Percentiles rank a stretch among this genome's conserved stretches.
Conservation (phyloP, 2,329 filamentous ascomycete genomes). For the Fusarium sp. region DNA sequence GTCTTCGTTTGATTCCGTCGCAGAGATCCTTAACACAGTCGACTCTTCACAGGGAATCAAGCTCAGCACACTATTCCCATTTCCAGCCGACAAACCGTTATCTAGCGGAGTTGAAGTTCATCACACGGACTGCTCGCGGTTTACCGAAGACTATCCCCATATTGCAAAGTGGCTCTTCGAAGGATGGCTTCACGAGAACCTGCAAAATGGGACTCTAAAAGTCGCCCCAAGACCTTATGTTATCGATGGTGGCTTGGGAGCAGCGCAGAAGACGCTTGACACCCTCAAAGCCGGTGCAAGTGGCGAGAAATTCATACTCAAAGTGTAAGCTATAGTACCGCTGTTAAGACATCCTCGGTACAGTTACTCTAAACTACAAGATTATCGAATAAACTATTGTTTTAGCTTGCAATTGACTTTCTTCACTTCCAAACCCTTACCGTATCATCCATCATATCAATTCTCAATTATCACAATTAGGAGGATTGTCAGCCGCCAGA, state of each 20-base stretch:
- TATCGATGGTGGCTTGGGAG: not conserved
- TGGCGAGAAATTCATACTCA: not conserved
- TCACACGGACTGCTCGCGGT: not conserved
- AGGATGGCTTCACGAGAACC: not conserved
- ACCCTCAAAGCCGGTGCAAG: not conserved
- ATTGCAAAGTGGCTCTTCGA: not conserved
- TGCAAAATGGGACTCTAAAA: not conserved
- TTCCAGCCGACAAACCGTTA: accelerated
- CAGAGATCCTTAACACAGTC: accelerated
- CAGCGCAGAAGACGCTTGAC: not conserved
- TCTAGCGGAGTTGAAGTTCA: not conserved
- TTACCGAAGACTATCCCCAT: accelerated
- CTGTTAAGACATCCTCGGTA: not conserved
- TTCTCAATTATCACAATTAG: not conserved
- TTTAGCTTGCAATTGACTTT: not conserved
- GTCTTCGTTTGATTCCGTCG: not conserved
- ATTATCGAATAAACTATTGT: not conserved
- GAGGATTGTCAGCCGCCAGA: not conserved
- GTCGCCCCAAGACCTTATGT: not conserved
- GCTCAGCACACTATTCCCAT: not conserved
- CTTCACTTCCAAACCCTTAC: not conserved
- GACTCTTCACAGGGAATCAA: accelerated
- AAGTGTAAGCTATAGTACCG: not conserved
- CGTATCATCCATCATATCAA: not conserved
- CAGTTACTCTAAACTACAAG: not conserved